Conservation (phyloP, 169 alveolate species). For the Toxoplasma gondii region DNA sequence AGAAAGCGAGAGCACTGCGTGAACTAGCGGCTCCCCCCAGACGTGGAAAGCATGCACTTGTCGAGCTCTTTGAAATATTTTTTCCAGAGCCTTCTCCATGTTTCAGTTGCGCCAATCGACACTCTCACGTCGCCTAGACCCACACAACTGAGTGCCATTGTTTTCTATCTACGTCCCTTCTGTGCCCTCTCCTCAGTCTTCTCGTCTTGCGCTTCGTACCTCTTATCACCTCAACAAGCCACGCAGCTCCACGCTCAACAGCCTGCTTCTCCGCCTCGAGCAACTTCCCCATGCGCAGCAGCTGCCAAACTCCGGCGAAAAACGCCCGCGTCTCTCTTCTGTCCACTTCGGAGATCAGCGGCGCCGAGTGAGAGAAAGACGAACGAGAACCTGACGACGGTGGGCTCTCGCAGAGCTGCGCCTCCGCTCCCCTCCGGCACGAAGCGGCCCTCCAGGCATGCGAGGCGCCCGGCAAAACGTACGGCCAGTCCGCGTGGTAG, state of each 20-base stretch:
- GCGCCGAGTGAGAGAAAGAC: neutral
- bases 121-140: too few relatives aligned
- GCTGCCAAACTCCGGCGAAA: neutral
- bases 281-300: neutral
- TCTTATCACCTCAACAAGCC: neutral
- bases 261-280: neutral
- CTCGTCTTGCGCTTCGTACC: neutral
- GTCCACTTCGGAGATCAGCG: neutral
- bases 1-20: too few relatives aligned
- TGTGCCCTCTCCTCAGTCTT: too few relatives aligned
- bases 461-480: neutral
- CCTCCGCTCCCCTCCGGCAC: neutral
- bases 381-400: neutral
- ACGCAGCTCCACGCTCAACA: neutral
- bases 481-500: conserved; percentile 42
- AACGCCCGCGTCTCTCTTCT: neutral
- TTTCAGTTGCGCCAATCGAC: too few relatives aligned
- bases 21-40: too few relatives aligned
- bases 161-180: too few relatives aligned
- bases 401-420: too few relatives aligned
- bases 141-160: too few relatives aligned
- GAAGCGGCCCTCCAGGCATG: neutral
- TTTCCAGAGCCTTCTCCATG: too few relatives aligned
- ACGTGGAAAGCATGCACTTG: too few relatives aligned
- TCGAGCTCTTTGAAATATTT: too few relatives aligned